Conservation (phyloP, 2,329 filamentous ascomycete species). For the Sporothrix euskadiensis region DNA sequence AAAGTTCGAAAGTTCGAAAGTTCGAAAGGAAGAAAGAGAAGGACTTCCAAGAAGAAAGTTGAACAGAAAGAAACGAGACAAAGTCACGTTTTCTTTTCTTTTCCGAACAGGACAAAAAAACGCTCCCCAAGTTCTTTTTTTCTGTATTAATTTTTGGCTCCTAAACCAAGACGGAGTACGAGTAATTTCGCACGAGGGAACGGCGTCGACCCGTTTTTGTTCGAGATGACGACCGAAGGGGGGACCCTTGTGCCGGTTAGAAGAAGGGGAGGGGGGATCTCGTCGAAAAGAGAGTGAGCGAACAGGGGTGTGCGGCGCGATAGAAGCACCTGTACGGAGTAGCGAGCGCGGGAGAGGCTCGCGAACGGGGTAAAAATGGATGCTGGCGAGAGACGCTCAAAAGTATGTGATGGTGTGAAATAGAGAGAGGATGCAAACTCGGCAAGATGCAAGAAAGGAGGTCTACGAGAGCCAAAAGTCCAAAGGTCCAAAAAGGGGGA, state of each 20-base stretch:
- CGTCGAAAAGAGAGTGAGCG: constrained; percentile 10
- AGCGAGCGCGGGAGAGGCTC: constrained; percentile 5
- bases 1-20: background rate
- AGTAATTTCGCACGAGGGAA: constrained; percentile 25
- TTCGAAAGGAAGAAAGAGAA: background rate
- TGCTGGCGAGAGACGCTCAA: background rate
- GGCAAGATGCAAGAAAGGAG: background rate
- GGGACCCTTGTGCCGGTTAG: constrained; percentile 19
- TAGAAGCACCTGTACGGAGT: constrained; percentile 10
- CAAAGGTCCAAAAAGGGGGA: background rate
- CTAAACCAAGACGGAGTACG: constrained; percentile 12
- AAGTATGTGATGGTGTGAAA: background rate
- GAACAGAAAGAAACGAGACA: constrained; percentile 6
- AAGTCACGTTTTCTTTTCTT: constrained; percentile 16
- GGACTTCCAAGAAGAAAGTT: background rate
- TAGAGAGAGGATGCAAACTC: constrained; percentile 12
- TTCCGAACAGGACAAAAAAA: background rate
- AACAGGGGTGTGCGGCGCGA: constrained; percentile 11
- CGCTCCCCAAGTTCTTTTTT: constrained; percentile 11
- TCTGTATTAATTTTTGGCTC: constrained; percentile 15
- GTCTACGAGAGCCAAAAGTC: background rate
- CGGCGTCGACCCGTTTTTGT: constrained; percentile 26
- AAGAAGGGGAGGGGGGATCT: constrained; percentile 10
- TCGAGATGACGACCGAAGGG: constrained; percentile 18
- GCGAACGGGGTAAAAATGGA: constrained; percentile 10